phyloP scores from a whole-genome alignment of 805 yeast genomes.

The Priceomyces carsonii region DNA sequence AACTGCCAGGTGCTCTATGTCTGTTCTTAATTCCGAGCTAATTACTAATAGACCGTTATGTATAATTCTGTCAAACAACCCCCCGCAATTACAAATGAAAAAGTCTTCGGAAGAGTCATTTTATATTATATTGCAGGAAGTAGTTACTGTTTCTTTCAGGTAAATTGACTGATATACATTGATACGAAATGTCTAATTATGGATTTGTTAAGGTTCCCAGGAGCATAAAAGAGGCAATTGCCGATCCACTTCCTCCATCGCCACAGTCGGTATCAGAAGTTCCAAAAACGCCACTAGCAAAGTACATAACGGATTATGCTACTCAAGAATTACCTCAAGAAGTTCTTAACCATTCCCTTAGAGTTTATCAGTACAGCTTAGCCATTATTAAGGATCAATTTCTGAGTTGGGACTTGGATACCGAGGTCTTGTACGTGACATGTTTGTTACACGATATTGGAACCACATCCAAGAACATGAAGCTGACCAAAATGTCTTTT shows the following conservation, averaged over 20 bases:
- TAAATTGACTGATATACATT: too few species aligned
- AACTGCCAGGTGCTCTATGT: too few species aligned
- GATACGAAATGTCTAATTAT: slow-evolving; percentile 22
- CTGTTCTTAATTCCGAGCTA: too few species aligned
- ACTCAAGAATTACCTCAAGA: slow-evolving; percentile 18
- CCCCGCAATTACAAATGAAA: too few species aligned
- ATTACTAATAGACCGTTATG: too few species aligned
- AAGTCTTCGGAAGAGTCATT: too few species aligned
- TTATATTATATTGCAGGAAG: too few species aligned
- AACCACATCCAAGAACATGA: slow-evolving; percentile 32
- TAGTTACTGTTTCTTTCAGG: too few species aligned
- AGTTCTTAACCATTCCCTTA: slow-evolving; percentile 29
- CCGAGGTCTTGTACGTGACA: slow-evolving; percentile 29
- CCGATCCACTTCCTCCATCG: slow-evolving; percentile 23
- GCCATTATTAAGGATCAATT: slow-evolving; percentile 34
- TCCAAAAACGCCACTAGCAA: slow-evolving; percentile 20
- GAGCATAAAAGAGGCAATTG: slow-evolving; percentile 24
- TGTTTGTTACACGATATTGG: slow-evolving; percentile 35
- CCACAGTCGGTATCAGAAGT: slow-evolving; percentile 17
- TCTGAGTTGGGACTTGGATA: slow-evolving; percentile 30
- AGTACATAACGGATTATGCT: slow-evolving; percentile 22
- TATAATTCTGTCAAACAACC: too few species aligned
- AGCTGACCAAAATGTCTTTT: slow-evolving; percentile 32
- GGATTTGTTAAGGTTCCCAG: slow-evolving; percentile 32
- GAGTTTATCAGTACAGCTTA: slow-evolving; percentile 29